Evolutionary conservation across 2,329 filamentous ascomycete genomes (phyloP).

Genomic region (Trichoderma brevicompactum): DNA sequence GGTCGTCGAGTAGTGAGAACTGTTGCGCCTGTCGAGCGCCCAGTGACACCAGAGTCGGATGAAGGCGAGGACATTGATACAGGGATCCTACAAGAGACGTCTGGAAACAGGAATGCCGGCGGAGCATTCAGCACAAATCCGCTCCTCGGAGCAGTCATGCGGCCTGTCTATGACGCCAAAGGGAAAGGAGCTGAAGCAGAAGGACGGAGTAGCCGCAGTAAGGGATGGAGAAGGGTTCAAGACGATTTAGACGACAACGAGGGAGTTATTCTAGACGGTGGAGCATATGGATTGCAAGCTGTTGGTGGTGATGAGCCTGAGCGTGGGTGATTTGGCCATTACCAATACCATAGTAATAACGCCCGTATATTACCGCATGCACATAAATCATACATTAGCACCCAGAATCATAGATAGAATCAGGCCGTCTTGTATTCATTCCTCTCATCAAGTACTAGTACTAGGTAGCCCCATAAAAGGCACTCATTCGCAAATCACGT

Average conservation of each 20-base stretch:
- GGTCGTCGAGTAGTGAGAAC: slow-evolving; percentile 75
- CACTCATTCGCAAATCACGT: too few species aligned
- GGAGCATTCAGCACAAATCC: slow-evolving; percentile 73
- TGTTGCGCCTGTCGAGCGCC: slow-evolving; percentile 67
- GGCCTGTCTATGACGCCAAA: slow-evolving; percentile 62
- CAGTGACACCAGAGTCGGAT: slow-evolving; percentile 56
- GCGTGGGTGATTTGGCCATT: slow-evolving; percentile 39
- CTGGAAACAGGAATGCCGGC: slow-evolving; percentile 44
- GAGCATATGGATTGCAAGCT: slow-evolving; percentile 47
- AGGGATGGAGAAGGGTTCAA: slow-evolving; percentile 63
- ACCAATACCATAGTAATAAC: too few species aligned
- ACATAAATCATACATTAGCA: too few species aligned
- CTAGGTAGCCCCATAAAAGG: too few species aligned
- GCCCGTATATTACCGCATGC: too few species aligned
- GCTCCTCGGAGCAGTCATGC: slow-evolving; percentile 66
- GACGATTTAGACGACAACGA: slow-evolving; percentile 65
- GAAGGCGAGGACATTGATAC: slow-evolving; percentile 40
- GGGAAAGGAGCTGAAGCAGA: slow-evolving; percentile 52
- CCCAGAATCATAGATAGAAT: too few species aligned
- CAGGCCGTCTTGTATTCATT: too few species aligned
- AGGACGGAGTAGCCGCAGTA: slow-evolving; percentile 50
- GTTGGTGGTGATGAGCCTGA: slow-evolving; percentile 43
- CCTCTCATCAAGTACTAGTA: too few species aligned
- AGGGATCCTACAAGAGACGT: slow-evolving; percentile 43
- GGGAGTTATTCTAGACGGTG: slow-evolving; percentile 61